Percentiles rank a stretch among this genome's conserved stretches.
phyloP scores from a whole-genome alignment of 257 asterid genomes.

The Solanum paucissectum region DNA sequence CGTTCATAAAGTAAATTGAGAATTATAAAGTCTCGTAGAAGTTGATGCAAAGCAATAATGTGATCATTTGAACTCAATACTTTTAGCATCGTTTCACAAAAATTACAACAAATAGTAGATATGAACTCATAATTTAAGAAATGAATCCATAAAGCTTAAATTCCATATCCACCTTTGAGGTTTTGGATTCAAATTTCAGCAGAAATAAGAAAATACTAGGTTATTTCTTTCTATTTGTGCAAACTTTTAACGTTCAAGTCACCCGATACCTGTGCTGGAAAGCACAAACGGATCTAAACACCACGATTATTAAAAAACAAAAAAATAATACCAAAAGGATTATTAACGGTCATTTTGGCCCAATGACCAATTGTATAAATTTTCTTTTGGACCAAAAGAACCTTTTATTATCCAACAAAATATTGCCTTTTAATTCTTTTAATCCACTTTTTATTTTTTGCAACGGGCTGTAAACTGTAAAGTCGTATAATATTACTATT shows the following conservation, averaged over 20 bases:
- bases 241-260: background rate
- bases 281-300: background rate
- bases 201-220: fast-evolving
- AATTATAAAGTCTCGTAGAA: background rate
- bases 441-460: background rate
- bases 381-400: background rate
- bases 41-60: fast-evolving
- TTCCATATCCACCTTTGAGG: fast-evolving
- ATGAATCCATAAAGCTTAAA: background rate
- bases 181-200: background rate
- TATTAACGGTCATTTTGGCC: background rate
- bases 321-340: background rate
- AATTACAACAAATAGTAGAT: background rate
- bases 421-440: background rate
- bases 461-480: background rate
- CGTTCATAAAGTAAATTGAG: background rate
- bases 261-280: fast-evolving
- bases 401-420: background rate
- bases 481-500: background rate
- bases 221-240: background rate
- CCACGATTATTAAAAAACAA: background rate
- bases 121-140: background rate
- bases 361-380: background rate
- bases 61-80: background rate
- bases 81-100: no score